A percentile compares a stretch with the other conserved stretches of the same genome.
These are phyloP conservation scores for Poterioochromonas sp. DNA, from an alignment of 352 stramenopile species.

Conservation along the genomic window DNA sequence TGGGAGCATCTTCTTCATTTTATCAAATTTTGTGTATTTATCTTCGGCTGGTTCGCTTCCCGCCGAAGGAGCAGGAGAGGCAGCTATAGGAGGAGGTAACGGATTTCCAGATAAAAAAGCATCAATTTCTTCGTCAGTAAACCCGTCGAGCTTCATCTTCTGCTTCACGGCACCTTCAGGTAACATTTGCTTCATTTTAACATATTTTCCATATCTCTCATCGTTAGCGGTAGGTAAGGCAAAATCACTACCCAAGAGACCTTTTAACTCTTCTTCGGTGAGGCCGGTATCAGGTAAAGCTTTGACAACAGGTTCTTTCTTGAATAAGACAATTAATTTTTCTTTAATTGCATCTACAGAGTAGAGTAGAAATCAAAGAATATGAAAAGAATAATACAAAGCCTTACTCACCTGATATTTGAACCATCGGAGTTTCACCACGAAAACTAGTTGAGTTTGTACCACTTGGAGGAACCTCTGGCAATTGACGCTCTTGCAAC, in stretches of 20 bases:
- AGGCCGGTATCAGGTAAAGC: too few relatives aligned
- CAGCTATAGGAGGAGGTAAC: background rate
- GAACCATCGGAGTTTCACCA: too few relatives aligned
- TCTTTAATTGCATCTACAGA: too few relatives aligned
- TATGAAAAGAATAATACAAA: too few relatives aligned
- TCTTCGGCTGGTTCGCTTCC: background rate
- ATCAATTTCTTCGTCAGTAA: background rate
- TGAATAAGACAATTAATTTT: too few relatives aligned
- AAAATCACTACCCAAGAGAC: background rate
- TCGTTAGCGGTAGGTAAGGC: background rate
- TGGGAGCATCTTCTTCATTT: slow-evolving; percentile 22
- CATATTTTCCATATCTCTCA: background rate
- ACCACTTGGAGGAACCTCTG: too few relatives aligned
- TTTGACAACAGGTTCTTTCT: too few relatives aligned
- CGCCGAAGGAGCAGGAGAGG: background rate
- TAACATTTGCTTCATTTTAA: slow-evolving; percentile 19
- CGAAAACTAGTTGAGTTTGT: too few relatives aligned
- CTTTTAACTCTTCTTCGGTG: background rate
- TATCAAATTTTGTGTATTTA: background rate
- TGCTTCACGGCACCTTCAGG: background rate
- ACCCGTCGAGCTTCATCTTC: slow-evolving; percentile 2
- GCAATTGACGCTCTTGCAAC: too few relatives aligned
- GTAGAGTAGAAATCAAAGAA: too few relatives aligned
- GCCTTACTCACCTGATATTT: too few relatives aligned
- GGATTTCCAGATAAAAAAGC: background rate